Conservation (phyloP, 192 early-diverging fungal genomes). For the Haplosporangium gracile region DNA sequence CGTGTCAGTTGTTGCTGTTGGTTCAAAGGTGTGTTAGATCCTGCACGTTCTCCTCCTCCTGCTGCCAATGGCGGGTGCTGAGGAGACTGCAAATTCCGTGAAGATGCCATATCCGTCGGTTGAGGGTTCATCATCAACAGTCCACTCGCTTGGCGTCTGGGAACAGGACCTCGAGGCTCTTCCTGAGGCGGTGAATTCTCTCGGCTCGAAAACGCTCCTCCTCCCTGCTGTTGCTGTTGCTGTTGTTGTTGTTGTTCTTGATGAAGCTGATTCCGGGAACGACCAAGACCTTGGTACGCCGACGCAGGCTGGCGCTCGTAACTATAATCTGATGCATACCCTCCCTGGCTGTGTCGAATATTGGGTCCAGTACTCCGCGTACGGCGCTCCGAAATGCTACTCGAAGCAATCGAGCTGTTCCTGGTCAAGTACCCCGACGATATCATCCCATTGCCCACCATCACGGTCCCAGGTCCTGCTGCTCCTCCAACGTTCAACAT, state of each 20-base stretch:
- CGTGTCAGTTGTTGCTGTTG: neutral
- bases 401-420: conserved; percentile 10
- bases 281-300: neutral
- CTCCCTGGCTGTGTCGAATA: conserved; percentile 1
- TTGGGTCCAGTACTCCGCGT: neutral
- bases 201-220: conserved; percentile 17
- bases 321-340: conserved; percentile 29
- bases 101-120: neutral
- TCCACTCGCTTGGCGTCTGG: conserved; percentile 2
- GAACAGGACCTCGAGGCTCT: neutral
- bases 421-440: conserved; percentile 35
- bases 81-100: neutral
- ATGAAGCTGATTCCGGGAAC: neutral
- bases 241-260: neutral
- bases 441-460: conserved; percentile 9
- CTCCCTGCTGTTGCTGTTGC: neutral
- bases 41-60: neutral
- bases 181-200: conserved; percentile 28
- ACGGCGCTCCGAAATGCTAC: conserved; percentile 10
- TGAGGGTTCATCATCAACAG: conserved; percentile 1
- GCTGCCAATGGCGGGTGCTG: neutral
- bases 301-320: conserved; percentile 10
- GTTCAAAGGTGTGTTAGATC: neutral
- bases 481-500: neutral
- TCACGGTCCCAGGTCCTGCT: neutral